These are phyloP conservation scores for Cyclocybe cylindracea DNA, from an alignment of 768 basidiomycete species.

Conservation along the genomic window DNA sequence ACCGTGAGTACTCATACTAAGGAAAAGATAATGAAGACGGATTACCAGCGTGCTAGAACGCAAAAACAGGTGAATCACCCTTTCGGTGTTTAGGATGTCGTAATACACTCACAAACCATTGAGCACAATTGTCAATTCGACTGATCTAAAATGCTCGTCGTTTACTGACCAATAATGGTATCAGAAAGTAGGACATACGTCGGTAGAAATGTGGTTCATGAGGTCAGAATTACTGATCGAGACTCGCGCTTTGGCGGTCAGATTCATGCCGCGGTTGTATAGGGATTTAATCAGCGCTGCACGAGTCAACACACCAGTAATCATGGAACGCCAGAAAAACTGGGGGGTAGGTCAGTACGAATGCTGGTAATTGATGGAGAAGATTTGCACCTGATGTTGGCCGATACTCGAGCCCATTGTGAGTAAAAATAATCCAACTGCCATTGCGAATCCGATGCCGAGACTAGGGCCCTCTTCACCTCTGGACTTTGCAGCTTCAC, in stretches of 20 bases:
- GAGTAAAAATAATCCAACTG: conserved; percentile 50
- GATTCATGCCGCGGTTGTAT: conserved; percentile 66
- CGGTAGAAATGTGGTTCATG: conserved; percentile 64
- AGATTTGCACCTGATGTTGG: conserved; percentile 55
- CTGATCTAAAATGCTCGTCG: conserved; percentile 39
- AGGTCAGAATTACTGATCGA: conserved; percentile 61
- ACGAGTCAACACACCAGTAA: conserved; percentile 63
- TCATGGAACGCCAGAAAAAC: conserved; percentile 76
- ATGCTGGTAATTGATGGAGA: neutral
- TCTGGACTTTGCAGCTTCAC: conserved; percentile 37
- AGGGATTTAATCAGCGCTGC: conserved; percentile 69
- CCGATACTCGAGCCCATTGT: conserved; percentile 55
- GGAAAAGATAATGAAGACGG: neutral
- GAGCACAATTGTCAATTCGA: conserved; percentile 60
- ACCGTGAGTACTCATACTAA: neutral
- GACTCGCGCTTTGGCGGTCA: conserved; percentile 68
- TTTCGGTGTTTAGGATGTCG: neutral
- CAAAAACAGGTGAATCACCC: neutral
- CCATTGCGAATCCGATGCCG: conserved; percentile 62
- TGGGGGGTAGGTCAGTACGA: conserved; percentile 19
- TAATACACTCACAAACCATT: conserved; percentile 64
- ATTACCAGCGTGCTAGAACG: conserved; percentile 14
- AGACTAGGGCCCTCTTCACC: conserved; percentile 38
- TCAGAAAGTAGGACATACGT: conserved; percentile 42
- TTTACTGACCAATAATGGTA: neutral